phyloP scores from a whole-genome alignment of 352 stramenopile genomes.

The Peronospora farinosa region DNA sequence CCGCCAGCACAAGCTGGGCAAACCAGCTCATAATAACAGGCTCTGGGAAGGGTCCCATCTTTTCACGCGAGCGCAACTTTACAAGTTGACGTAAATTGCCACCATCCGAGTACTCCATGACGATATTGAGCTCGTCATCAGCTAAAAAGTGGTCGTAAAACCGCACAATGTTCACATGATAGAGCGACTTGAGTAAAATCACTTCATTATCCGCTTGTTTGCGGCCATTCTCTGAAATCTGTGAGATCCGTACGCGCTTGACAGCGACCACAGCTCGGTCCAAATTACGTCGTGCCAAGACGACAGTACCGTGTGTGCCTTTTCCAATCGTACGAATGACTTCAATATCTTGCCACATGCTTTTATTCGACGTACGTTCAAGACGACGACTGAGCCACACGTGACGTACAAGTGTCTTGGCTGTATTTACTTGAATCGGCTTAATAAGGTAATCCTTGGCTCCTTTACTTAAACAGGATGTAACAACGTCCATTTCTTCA shows the following conservation, averaged over 20 bases:
- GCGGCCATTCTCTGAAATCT: conserved; percentile 76
- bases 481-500: conserved; percentile 88
- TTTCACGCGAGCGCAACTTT: conserved; percentile 68
- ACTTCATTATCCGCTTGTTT: conserved; percentile 88
- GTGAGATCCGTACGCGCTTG: conserved; percentile 74
- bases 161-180: conserved; percentile 86
- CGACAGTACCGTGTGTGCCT: conserved; percentile 79
- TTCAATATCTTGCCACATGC: conserved; percentile 82
- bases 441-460: conserved; percentile 90
- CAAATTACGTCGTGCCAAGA: conserved; percentile 65
- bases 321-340: conserved; percentile 84
- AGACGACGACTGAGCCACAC: conserved; percentile 77
- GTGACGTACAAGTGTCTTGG: conserved; percentile 85
- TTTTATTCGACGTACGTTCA: conserved; percentile 56
- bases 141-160: conserved; percentile 87
- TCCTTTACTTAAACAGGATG: conserved; percentile 81
- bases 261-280: conserved; percentile 79
- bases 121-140: conserved; percentile 85
- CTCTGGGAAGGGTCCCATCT: conserved; percentile 80
- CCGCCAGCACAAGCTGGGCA: conserved; percentile 73
- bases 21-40: conserved; percentile 86
- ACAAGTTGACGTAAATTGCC: conserved; percentile 81
- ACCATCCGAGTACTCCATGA: conserved; percentile 85
- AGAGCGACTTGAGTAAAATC: conserved; percentile 84
- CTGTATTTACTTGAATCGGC: conserved; percentile 85